Evolutionary conservation across 108 stramenopile genomes (phyloP), one percentile per base, ranked within the genome.

Genomic region (Nitzschia sp.): DNA sequence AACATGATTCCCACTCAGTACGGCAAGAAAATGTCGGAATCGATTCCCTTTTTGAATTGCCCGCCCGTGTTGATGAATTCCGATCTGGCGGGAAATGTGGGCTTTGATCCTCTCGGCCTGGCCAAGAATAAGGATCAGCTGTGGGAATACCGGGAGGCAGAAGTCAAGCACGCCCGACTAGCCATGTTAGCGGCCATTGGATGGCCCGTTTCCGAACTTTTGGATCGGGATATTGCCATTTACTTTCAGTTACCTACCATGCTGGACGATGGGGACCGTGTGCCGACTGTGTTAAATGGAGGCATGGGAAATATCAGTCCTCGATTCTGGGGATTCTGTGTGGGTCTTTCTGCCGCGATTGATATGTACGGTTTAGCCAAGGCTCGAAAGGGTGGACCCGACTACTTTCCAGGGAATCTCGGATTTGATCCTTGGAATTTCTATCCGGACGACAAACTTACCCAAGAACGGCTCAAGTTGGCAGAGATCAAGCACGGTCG

Each of bases 401-500:
- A 57, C 2, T 80, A 84, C 45, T 72, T 65, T 55, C 91, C 94
- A 1, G 94, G 94, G 34, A 85, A 96, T 65, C 73, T 91, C 27
- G 89, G 85, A 16, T 93, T 91, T 69, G 95, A 96, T 80, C 95
- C 95, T 3, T 53, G 93, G 48, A 75, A 73, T 26, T 67, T 93
- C 41, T 96, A 88, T 75, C 89, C 91, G 3, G 13, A 23, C 9
- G 87, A 87, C 38, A 58, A 56, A 23, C 72, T 76, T 36, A 87
- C 75, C 4, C 79, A 80, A 69, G 55, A 66, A n/a, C 58, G 70
- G 26, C 84, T 93, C 87, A 84, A 92, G 66, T 65, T 90, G 64
- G 87, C 89, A 34, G 95, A 96, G 68, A 89, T 96, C 65, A 89
- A 90, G 69, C 84, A 93, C 71, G 95, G 95, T 15, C 69, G 95